A percentile compares a stretch with the other conserved stretches of the same genome.
phyloP scores from a whole-genome alignment of 768 basidiomycete genomes.

The Crucibulum laeve region DNA sequence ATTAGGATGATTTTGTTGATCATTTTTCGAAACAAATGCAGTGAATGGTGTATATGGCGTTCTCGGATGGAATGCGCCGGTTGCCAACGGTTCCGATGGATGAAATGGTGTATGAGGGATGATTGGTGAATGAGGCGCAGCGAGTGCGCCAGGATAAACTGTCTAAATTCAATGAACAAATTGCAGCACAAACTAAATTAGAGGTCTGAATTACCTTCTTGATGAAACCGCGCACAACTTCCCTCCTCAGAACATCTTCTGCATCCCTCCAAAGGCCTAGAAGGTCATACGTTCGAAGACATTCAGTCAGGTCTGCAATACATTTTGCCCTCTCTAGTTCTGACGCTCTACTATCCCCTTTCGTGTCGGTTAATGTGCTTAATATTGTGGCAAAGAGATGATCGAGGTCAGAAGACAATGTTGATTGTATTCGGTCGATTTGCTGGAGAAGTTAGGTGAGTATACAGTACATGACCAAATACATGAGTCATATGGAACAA shows the following conservation, averaged over 20 bases:
- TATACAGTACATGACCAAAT: conserved; percentile 2
- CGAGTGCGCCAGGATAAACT: conserved; percentile 66
- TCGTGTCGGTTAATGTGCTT: conserved; percentile 41
- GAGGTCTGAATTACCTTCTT: conserved; percentile 49
- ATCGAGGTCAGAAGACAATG: conserved; percentile 83
- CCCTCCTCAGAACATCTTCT: conserved; percentile 76
- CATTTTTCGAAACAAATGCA: conserved; percentile 40
- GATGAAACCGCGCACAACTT: conserved; percentile 72
- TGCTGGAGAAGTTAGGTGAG: conserved; percentile 37
- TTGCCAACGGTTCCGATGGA: conserved; percentile 20
- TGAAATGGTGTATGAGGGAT: conserved; percentile 73
- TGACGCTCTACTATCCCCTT: conserved; percentile 40
- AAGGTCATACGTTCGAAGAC: conserved; percentile 73
- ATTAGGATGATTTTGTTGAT: conserved; percentile 40
- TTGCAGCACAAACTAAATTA: conserved; percentile 1
- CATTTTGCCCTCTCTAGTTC: conserved; percentile 65
- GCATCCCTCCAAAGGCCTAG: conserved; percentile 84
- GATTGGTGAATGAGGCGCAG: conserved; percentile 68
- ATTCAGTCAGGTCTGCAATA: conserved; percentile 68
- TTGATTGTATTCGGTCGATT: conserved; percentile 78
- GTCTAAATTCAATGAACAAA: conserved; percentile 40
- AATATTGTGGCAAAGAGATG: conserved; percentile 70
- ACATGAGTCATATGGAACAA: conserved; percentile 3
- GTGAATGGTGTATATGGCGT: conserved; percentile 53
- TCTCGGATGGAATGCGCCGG: conserved; percentile 28